These are phyloP conservation scores for Fusarium sacchari DNA, from an alignment of 2,329 filamentous ascomycete species.

Conservation along the genomic window DNA sequence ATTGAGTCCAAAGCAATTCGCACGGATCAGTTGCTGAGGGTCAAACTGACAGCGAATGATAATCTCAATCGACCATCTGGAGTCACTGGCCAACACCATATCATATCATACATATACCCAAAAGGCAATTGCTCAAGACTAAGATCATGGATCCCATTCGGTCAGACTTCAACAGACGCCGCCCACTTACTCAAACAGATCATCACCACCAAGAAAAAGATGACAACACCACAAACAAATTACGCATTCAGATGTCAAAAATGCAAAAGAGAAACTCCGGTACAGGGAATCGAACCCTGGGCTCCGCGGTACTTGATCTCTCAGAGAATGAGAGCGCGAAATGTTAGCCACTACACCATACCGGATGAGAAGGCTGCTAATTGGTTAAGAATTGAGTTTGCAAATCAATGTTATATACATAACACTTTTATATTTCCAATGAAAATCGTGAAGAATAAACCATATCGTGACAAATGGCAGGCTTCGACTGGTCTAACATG, in stretches of 20 bases:
- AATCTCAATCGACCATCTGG: background rate
- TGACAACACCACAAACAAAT: background rate
- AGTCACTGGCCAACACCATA: too few relatives aligned
- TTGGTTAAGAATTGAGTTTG: background rate
- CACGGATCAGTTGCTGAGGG: background rate
- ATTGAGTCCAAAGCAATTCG: too few relatives aligned
- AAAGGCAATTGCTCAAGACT: background rate
- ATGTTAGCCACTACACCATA: slow-evolving; percentile 50
- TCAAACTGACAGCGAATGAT: background rate
- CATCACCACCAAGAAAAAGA: background rate
- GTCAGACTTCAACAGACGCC: background rate
- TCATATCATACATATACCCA: background rate
- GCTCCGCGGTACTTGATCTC: slow-evolving; percentile 29
- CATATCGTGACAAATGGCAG: background rate
- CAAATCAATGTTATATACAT: rapidly evolving
- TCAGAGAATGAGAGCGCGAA: slow-evolving; percentile 46
- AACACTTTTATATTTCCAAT: rapidly evolving
- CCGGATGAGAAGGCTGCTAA: slow-evolving; percentile 27
- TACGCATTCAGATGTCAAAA: background rate
- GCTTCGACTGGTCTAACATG: background rate
- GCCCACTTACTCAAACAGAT: background rate
- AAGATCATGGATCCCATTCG: background rate
- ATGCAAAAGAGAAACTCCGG: slow-evolving; percentile 6
- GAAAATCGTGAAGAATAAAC: background rate
- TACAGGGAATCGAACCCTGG: slow-evolving; percentile 32